phyloP scores from a whole-genome alignment of 202 grass and related monocot genomes.

The Hordeum pubiflorum region DNA sequence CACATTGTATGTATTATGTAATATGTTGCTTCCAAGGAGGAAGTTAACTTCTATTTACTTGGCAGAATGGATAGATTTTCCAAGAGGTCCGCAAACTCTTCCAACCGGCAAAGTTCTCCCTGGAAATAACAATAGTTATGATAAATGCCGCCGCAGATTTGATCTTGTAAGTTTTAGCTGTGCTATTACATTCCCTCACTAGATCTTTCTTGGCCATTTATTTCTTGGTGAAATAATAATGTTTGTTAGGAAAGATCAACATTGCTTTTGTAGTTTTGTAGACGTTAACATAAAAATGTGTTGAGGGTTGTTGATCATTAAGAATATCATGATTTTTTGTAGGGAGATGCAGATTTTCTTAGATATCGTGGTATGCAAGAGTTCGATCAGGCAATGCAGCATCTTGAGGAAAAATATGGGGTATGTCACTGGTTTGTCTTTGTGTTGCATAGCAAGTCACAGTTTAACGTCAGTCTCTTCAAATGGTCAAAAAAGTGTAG shows the following conservation, averaged over 20 bases:
- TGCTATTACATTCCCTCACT: neutral
- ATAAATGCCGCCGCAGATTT: constrained; percentile 93
- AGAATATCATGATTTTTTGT: neutral
- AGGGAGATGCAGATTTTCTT: constrained; percentile 95
- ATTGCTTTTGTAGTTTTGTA: constrained; percentile 11
- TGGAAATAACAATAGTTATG: constrained; percentile 82
- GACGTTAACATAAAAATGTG: neutral
- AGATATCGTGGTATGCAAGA: constrained; percentile 87
- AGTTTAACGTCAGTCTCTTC: neutral
- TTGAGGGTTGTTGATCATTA: neutral
- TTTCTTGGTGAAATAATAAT: constrained; percentile 17
- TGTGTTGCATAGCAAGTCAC: neutral
- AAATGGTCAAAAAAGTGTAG: neutral
- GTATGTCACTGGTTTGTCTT: constrained; percentile 38
- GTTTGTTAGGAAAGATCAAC: neutral
- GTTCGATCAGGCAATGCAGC: constrained; percentile 90
- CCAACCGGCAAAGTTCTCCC: constrained; percentile 59
- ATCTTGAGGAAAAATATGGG: constrained; percentile 80
- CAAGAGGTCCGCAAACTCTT: constrained; percentile 69
- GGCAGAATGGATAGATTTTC: constrained; percentile 99
- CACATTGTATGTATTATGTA: neutral
- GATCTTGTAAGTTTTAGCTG: constrained; percentile 67
- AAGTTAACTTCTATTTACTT: constrained; percentile 14
- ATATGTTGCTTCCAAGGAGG: neutral
- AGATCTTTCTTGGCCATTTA: neutral